phyloP scores from a whole-genome alignment of 495 filamentous ascomycete species.

The Talaromyces stipitatus region DNA sequence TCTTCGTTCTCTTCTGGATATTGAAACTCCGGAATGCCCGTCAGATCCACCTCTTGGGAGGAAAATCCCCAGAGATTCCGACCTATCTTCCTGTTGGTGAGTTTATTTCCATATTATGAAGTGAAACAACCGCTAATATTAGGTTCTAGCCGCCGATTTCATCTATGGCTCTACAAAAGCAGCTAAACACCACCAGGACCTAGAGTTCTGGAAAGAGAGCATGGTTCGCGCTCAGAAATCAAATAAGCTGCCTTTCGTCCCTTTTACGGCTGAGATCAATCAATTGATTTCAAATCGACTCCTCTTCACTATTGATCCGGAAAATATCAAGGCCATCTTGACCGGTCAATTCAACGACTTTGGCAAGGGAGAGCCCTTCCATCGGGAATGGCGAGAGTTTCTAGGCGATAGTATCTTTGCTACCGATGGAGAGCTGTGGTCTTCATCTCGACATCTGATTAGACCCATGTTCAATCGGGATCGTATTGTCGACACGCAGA shows the following conservation, averaged over 20 bases:
- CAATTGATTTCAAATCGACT: conserved; percentile 46
- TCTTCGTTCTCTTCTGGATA: conserved; percentile 18
- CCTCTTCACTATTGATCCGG: conserved; percentile 58
- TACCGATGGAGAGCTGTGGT: conserved; percentile 70
- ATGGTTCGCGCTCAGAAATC: conserved; percentile 28
- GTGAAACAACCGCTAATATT: conserved; percentile 4
- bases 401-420: conserved; percentile 75
- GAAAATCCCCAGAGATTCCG: conserved; percentile 20
- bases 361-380: conserved; percentile 65
- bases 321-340: conserved; percentile 69
- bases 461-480: conserved; percentile 79
- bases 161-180: conserved; percentile 44
- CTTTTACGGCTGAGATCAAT: conserved; percentile 51
- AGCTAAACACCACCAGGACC: conserved; percentile 42
- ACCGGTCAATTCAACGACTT: conserved; percentile 64
- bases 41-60: conserved; percentile 28
- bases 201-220: conserved; percentile 50
- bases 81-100: conserved; percentile 22
- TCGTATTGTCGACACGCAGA: conserved; percentile 69
- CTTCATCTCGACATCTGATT: conserved; percentile 65
- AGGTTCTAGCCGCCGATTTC: conserved; percentile 51
- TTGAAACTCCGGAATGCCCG: conserved; percentile 23
- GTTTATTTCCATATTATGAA: not conserved
- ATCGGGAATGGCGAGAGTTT: conserved; percentile 62
- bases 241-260: not conserved